Percentiles rank a stretch among this genome's conserved stretches.
These are phyloP conservation scores for Cyberlindnera mrakii DNA, from an alignment of 805 yeast species.

Conservation along the genomic window DNA sequence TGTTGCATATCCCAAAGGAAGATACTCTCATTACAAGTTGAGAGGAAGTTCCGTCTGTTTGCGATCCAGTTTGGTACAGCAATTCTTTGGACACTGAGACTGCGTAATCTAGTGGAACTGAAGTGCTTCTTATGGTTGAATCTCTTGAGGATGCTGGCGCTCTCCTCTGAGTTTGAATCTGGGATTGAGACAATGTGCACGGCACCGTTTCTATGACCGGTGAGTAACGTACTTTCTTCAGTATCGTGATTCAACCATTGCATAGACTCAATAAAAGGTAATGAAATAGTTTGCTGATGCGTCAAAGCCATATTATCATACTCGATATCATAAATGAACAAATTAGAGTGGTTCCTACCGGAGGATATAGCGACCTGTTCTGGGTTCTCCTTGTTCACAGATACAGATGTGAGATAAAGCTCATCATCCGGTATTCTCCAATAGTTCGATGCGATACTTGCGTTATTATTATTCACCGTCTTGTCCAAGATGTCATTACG, in stretches of 20 bases:
- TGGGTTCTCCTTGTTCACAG: constrained; percentile 23
- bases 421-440: constrained; percentile 28
- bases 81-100: constrained; percentile 13
- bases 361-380: constrained; percentile 46
- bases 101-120: constrained; percentile 18
- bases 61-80: constrained; percentile 22
- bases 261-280: constrained; percentile 48
- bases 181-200: constrained; percentile 72
- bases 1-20: constrained; percentile 71
- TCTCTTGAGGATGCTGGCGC: constrained; percentile 71
- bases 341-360: constrained; percentile 38
- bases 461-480: constrained; percentile 34
- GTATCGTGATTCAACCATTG: constrained; percentile 43
- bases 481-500: constrained; percentile 34
- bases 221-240: constrained; percentile 37
- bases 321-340: constrained; percentile 46
- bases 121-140: constrained; percentile 75
- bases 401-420: constrained; percentile 40
- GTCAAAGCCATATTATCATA: constrained; percentile 35
- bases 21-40: constrained; percentile 62
- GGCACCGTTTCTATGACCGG: constrained; percentile 75
- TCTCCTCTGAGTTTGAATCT: constrained; percentile 36
- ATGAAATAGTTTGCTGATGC: constrained; percentile 52
- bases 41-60: constrained; percentile 32
- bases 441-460: constrained; percentile 26